Conservation (phyloP, 2,329 filamentous ascomycete species). For the Graphilbum sp. region DNA sequence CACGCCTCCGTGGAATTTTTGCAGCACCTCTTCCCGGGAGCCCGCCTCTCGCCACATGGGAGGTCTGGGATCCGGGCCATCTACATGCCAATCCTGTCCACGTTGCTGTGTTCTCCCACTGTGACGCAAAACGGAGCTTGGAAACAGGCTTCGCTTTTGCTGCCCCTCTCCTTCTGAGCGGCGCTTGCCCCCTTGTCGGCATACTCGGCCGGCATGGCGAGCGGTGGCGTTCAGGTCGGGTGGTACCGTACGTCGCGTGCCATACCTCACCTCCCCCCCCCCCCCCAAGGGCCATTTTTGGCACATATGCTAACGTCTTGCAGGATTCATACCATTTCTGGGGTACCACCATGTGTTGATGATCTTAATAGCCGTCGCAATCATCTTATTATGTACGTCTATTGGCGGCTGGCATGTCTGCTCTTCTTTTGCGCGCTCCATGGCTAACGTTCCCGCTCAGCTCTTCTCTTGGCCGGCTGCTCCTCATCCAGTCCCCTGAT, state of each 20-base stretch:
- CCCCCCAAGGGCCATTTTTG: no score
- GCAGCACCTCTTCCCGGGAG: no score
- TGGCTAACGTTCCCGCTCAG: constrained; percentile 28
- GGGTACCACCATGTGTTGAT: constrained; percentile 82
- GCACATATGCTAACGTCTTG: neutral
- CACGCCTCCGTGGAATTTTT: no score
- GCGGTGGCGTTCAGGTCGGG: constrained; percentile 24
- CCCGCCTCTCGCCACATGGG: neutral
- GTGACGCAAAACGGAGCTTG: neutral
- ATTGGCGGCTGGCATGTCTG: constrained; percentile 13
- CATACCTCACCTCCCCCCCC: neutral
- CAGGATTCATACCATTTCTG: constrained; percentile 51
- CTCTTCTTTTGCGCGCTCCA: neutral
- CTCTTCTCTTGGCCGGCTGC: constrained; percentile 83
- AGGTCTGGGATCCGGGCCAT: neutral
- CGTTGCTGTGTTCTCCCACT: no score
- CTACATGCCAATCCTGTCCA: neutral
- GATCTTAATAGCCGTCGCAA: constrained; percentile 85
- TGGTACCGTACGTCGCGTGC: constrained; percentile 28
- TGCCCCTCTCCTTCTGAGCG: neutral
- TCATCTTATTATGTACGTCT: constrained; percentile 91
- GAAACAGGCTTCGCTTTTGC: neutral
- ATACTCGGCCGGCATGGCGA: constrained; percentile 11
- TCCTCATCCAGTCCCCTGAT: constrained; percentile 93
- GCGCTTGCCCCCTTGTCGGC: neutral